Evolutionary conservation across 352 stramenopile species (phyloP), one percentile per base, ranked within the genome.

Genomic region (Globisporangium barbulae): DNA sequence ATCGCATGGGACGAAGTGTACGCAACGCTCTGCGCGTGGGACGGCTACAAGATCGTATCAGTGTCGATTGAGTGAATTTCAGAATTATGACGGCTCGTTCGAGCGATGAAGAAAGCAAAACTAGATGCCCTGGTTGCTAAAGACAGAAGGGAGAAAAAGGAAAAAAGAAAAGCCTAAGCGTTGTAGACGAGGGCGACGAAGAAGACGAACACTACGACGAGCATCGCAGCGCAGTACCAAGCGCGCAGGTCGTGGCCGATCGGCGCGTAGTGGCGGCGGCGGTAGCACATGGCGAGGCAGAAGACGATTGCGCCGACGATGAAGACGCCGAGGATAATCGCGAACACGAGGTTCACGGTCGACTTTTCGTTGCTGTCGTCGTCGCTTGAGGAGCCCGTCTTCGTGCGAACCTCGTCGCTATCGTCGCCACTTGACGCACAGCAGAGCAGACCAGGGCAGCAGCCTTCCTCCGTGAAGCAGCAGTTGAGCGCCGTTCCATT

Each of bases 171-270:
- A 21, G 12, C 41, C 65, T 80, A 90, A 42, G 79, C 75, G 30
- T 72, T 78, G 48, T 78, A 65, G 37, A 89, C 71, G 35, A 93
- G 72, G 63, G 87, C 88, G 57, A 93, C 69, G 62, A 93, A 93
- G 61, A 90, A 88, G 47, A 52, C 76, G 39, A 83, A 67, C n/a
- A 89, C 64, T 17, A 86, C 67, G 41, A 88, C 60, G 67, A 86
- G 75, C 58, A 90, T 61, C 13, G 59, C 79, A 2, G 72, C 78
- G 62, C 83, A 93, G 68, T 82, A 89, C 61, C 83, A 78, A 5
- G 79, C 69, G 33, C 83, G 83, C 68, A 83, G 81, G 64, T 93
- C 83, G 47, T 70, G 58, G 19, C 72, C 73, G 37, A 93, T 79
- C 44, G 69, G 74, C 44, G 74, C 70, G 68, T 93, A 93, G 53